Conservation (phyloP, 495 filamentous ascomycete genomes). For the Beverwykella pulmonaria region DNA sequence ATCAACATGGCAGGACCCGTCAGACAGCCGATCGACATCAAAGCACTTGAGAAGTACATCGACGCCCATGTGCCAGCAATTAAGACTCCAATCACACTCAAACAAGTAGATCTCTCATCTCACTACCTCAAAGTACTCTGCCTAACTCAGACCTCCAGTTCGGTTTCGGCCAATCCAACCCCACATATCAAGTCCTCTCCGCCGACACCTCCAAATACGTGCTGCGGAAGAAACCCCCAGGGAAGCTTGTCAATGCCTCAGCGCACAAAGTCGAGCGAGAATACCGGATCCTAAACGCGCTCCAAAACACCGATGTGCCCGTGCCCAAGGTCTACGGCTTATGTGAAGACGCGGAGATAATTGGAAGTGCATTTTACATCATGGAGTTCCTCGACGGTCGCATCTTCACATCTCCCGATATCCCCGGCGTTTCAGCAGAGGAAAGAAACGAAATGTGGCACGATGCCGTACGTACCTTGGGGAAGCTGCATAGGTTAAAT, state of each 20-base stretch:
- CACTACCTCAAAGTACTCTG: neutral
- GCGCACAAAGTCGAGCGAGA: constrained; percentile 93
- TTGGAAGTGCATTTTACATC: constrained; percentile 89
- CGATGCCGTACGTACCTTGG: constrained; percentile 75
- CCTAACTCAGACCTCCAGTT: constrained; percentile 61
- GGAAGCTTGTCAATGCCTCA: constrained; percentile 81
- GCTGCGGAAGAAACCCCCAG: constrained; percentile 89
- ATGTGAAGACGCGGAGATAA: constrained; percentile 71
- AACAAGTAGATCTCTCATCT: constrained; percentile 64
- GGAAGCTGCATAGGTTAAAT: constrained; percentile 73
- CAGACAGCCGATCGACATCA: constrained; percentile 79
- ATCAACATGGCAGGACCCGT: constrained; percentile 75
- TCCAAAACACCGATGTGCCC: constrained; percentile 75
- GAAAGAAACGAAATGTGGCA: constrained; percentile 71
- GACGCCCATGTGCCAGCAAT: constrained; percentile 70
- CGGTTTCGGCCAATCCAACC: constrained; percentile 91
- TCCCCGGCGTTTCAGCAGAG: constrained; percentile 66
- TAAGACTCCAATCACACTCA: constrained; percentile 72
- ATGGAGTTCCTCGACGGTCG: constrained; percentile 90
- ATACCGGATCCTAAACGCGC: constrained; percentile 78
- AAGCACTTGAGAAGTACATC: constrained; percentile 73
- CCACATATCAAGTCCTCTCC: constrained; percentile 81
- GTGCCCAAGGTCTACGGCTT: constrained; percentile 80
- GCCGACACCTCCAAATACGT: constrained; percentile 67
- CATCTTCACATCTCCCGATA: constrained; percentile 78